phyloP scores from a whole-genome alignment of 2,329 filamentous ascomycete species.

The Penicillium digitatum region DNA sequence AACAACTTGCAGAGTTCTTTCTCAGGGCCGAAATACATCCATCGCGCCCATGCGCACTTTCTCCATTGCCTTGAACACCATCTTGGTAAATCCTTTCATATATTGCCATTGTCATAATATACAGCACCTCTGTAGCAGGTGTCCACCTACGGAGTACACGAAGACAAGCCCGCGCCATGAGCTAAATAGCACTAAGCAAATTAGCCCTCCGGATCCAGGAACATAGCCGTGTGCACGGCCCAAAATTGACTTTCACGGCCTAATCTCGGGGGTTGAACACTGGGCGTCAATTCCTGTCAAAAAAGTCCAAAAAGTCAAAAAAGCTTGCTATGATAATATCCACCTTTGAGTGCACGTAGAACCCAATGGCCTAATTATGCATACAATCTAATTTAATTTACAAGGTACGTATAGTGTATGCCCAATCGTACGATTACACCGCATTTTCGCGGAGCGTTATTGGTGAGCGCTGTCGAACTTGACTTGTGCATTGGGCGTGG shows the following conservation, averaged over 20 bases:
- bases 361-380: not conserved
- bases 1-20: not conserved
- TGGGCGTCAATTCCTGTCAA: not conserved
- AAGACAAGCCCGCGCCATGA: not conserved
- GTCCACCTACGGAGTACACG: not conserved
- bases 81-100: not conserved
- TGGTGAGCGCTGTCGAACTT: not conserved
- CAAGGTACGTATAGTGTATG: not conserved
- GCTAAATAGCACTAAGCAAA: not conserved
- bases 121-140: not conserved
- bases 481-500: not conserved
- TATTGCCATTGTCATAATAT: not conserved
- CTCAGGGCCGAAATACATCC: not conserved
- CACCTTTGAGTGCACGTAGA: not conserved
- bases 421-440: not conserved
- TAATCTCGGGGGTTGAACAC: not conserved
- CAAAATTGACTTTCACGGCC: not conserved
- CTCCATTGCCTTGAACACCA: not conserved
- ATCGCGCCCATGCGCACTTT: not conserved
- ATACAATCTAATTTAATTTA: not conserved
- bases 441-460: not conserved
- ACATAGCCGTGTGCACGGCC: not conserved
- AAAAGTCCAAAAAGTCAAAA: not conserved
- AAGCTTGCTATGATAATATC: not conserved
- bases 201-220: not conserved